A percentile compares a stretch with the other conserved stretches of the same genome.
Evolutionary conservation across 805 yeast genomes (phyloP).

Genomic region (Candida namnaoensis): DNA sequence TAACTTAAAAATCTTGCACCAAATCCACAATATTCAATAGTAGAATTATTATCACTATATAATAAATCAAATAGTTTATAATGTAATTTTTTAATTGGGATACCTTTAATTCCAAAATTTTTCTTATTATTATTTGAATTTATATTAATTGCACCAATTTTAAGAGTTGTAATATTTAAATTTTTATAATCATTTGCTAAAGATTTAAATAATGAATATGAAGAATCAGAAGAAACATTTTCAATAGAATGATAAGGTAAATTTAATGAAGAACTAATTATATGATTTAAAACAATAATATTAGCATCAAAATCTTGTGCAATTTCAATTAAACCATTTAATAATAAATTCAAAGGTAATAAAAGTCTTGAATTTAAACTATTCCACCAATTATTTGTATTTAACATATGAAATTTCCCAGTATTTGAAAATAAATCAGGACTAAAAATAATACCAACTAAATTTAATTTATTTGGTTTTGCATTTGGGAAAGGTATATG

Average conservation of each 20-base stretch:
- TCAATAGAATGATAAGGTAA: constrained; percentile 63
- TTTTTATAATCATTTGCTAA: constrained; percentile 30
- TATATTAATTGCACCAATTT: constrained; percentile 38
- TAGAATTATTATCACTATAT: constrained; percentile 8
- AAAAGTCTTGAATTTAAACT: constrained; percentile 35
- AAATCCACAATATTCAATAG: constrained; percentile 13
- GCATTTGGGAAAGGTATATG: constrained; percentile 55
- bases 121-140: constrained; percentile 18
- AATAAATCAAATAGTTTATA: constrained; percentile 17
- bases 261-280: constrained; percentile 41
- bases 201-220: constrained; percentile 27
- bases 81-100: constrained; percentile 9
- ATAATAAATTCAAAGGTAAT: constrained; percentile 41
- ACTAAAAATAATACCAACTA: constrained; percentile 59
- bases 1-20: constrained; percentile 13
- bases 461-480: constrained; percentile 40
- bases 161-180: constrained; percentile 32
- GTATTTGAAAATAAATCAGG: constrained; percentile 64
- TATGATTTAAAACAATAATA: constrained; percentile 44
- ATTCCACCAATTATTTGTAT: constrained; percentile 41
- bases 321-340: constrained; percentile 46
- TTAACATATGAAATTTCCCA: constrained; percentile 57
- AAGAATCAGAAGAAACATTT: constrained; percentile 37
- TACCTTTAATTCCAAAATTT: constrained; percentile 13
- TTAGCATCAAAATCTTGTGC: constrained; percentile 43